Conservation (phyloP, 1,139 yeast species). For the Magnusiomyces sp. region DNA sequence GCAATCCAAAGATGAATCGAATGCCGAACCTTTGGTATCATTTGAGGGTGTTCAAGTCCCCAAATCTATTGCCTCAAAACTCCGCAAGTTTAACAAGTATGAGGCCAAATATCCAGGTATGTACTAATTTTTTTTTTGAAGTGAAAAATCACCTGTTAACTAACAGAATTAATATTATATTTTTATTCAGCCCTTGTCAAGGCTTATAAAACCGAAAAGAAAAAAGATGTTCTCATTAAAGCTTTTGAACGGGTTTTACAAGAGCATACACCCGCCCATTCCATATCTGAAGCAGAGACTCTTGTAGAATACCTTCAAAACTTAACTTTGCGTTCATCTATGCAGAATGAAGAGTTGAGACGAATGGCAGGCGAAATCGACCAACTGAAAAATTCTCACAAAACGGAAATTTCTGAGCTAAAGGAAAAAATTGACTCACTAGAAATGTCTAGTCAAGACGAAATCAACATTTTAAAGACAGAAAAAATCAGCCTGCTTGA, state of each 20-base stretch:
- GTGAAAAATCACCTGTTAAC: background rate
- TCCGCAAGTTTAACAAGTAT: constrained; percentile 74
- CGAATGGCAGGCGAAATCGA: constrained; percentile 34
- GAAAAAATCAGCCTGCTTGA: constrained; percentile 11
- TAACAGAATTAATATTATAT: background rate
- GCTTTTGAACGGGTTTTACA: constrained; percentile 62
- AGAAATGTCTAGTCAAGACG: background rate
- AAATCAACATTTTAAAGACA: background rate
- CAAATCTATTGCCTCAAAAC: constrained; percentile 47
- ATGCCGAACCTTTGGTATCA: background rate
- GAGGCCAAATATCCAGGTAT: constrained; percentile 73
- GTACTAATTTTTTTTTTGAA: background rate
- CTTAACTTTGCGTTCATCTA: constrained; percentile 49
- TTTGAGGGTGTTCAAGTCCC: constrained; percentile 35
- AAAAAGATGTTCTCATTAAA: constrained; percentile 52
- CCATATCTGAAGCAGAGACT: constrained; percentile 61
- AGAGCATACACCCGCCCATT: constrained; percentile 74
- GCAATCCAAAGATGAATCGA: background rate
- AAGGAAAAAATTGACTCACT: constrained; percentile 10
- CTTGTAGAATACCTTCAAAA: constrained; percentile 65
- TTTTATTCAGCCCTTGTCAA: constrained; percentile 41
- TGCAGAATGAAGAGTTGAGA: constrained; percentile 49
- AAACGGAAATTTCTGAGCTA: constrained; percentile 11
- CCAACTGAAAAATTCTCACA: constrained; percentile 17
- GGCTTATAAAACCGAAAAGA: constrained; percentile 77